These are phyloP conservation scores for Syzygium grande DNA, from an alignment of 345 rosid genomes.

Conservation along the genomic window DNA sequence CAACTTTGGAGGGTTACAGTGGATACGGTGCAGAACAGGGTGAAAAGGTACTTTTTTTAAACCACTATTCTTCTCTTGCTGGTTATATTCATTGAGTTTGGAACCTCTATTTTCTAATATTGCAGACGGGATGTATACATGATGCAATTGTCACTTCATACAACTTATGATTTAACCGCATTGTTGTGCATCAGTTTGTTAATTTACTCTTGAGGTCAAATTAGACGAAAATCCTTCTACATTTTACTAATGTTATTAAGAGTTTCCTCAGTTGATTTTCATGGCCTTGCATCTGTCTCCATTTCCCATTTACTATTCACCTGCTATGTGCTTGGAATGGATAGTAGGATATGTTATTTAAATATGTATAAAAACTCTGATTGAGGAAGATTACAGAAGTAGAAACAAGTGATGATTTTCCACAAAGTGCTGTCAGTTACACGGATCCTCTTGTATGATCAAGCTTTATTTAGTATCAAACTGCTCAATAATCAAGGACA, in stretches of 20 bases:
- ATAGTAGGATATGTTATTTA: background rate
- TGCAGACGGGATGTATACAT: background rate
- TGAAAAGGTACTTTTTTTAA: slow-evolving; percentile 43
- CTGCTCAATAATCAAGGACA: background rate
- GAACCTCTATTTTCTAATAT: background rate
- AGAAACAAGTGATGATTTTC: background rate
- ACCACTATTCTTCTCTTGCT: background rate
- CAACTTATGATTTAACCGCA: background rate
- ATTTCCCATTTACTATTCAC: background rate
- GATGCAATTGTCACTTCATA: background rate
- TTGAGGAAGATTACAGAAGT: background rate
- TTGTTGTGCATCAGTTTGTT: background rate
- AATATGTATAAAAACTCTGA: background rate
- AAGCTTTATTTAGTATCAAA: background rate
- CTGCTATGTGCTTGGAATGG: background rate
- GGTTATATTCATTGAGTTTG: background rate
- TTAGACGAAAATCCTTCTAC: background rate
- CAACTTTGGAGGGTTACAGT: slow-evolving; percentile 83
- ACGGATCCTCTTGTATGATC: background rate
- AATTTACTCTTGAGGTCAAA: background rate
- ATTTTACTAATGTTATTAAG: background rate
- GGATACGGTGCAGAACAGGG: slow-evolving; percentile 99
- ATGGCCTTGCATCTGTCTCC: background rate
- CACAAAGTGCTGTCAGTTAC: background rate
- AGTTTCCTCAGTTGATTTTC: background rate